Evolutionary conservation across 768 basidiomycete genomes (phyloP).

Genomic region (Tricholoma saponaceum): DNA sequence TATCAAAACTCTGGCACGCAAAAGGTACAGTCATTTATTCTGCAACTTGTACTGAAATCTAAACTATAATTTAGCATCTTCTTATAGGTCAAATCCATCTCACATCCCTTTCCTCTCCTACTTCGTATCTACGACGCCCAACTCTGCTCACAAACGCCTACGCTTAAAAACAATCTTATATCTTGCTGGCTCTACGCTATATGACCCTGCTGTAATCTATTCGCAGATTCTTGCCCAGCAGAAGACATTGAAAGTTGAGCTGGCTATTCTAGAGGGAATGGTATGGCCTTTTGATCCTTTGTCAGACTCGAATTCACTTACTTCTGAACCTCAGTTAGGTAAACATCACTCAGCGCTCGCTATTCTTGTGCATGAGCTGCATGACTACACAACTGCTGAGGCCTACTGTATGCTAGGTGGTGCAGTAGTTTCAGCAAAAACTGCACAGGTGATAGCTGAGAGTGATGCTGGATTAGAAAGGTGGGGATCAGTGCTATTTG

Average conservation of each 20-base stretch:
- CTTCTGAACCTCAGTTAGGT: slow-evolving; percentile 30
- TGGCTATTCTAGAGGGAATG: slow-evolving; percentile 77
- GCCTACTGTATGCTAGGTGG: slow-evolving; percentile 83
- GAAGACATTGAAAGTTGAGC: slow-evolving; percentile 62
- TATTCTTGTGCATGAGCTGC: slow-evolving; percentile 63
- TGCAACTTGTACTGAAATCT: slow-evolving; percentile 3
- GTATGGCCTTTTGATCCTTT: slow-evolving; percentile 31
- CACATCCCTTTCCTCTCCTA: slow-evolving; percentile 61
- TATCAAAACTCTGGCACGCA: slow-evolving; percentile 64
- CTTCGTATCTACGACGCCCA: slow-evolving; percentile 79
- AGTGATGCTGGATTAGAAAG: slow-evolving; percentile 39
- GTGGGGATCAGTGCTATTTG: slow-evolving; percentile 50
- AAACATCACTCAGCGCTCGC: slow-evolving; percentile 62
- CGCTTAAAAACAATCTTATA: slow-evolving; percentile 78
- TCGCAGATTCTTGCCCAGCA: slow-evolving; percentile 41
- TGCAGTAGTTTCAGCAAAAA: slow-evolving; percentile 60
- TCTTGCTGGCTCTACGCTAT: slow-evolving; percentile 71
- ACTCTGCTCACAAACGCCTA: slow-evolving; percentile 66
- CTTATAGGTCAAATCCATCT: slow-evolving; percentile 42
- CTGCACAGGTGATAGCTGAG: slow-evolving; percentile 48
- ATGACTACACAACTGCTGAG: slow-evolving; percentile 77
- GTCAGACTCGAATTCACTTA: not conserved
- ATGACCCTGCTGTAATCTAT: slow-evolving; percentile 50
- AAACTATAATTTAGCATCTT: slow-evolving; percentile 34
- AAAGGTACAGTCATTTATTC: slow-evolving; percentile 39